Percentiles rank a stretch among this genome's conserved stretches.
phyloP scores from a whole-genome alignment of 1,284 basidiomycete genomes.

The Afroboletus lepidellus region DNA sequence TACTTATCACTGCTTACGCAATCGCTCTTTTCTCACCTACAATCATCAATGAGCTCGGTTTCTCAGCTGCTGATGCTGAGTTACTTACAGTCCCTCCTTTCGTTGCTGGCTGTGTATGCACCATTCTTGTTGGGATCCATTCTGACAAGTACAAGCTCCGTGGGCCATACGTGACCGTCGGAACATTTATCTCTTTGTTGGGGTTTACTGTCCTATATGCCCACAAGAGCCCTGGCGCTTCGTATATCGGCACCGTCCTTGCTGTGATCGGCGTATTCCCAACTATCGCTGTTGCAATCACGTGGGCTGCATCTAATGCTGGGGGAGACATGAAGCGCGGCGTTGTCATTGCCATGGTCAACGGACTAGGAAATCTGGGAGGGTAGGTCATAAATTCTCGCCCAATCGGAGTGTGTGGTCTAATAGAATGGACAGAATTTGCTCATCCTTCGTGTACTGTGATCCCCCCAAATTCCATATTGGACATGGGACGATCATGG shows the following conservation, averaged over 20 bases:
- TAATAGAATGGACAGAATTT: conserved; percentile 27
- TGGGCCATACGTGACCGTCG: conserved; percentile 44
- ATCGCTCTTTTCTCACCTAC: conserved; percentile 60
- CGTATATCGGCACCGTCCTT: conserved; percentile 53
- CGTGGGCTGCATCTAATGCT: conserved; percentile 55
- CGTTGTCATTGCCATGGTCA: conserved; percentile 53
- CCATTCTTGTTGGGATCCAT: conserved; percentile 40
- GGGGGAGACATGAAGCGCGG: conserved; percentile 57
- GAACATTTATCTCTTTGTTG: conserved; percentile 39
- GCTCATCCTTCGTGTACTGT: conserved; percentile 31
- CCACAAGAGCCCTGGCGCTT: conserved; percentile 33
- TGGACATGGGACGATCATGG: conserved; percentile 2
- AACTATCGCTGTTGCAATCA: conserved; percentile 49
- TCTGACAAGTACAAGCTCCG: conserved; percentile 44
- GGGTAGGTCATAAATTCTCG: conserved; percentile 32
- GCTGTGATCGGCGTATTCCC: conserved; percentile 56
- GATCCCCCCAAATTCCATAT: conserved; percentile 39
- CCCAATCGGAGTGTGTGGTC: background rate
- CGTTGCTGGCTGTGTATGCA: conserved; percentile 41
- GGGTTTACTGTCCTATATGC: conserved; percentile 47
- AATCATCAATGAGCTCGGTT: conserved; percentile 55
- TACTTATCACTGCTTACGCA: conserved; percentile 52
- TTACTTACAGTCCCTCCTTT: conserved; percentile 55
- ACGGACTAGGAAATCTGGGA: conserved; percentile 51
- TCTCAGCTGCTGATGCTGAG: conserved; percentile 54